Base-by-base conservation (phyloP, 441 rosid genomes). In the Bruguiera hainesii region DNA sequence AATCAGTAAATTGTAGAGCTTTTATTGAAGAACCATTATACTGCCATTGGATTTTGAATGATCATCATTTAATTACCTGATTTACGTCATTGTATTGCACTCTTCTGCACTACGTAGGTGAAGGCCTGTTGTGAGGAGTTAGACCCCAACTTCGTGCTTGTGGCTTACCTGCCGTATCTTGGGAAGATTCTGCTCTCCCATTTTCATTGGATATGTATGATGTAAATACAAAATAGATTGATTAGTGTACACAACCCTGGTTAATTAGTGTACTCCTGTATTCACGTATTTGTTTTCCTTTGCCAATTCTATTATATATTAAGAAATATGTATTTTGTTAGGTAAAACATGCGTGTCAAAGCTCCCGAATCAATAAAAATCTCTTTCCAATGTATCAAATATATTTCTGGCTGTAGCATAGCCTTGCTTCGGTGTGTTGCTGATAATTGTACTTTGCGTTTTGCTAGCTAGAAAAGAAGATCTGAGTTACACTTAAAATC, bases 181-280 rank as follows among this genome's bases (percentile, higher is more conserved):
- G 37, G 37, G 37, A 33, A 33, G 37, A 1, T 33, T 39, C 61
- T 59, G 46, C 63, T 63, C 33, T 65, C 53, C 63, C 66, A 28
- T 64, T 8, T 33, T 33, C 37, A 7, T 0, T 33, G 37, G 67
- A 56, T 71, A 35, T 72, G 56, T 70, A 69, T 63, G 55, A 61
- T 61, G 39, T 70, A 72, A 72, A 61, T 74, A 76, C 77, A 73
- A 23, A 67, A 50, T 75, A 33, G 37, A 33, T 33, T 7, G 7
- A 7, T 33, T 33, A 53, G 42, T 70, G 72, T 72, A 75, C 65
- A 66, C 73, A 13, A 56, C 46, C 67, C 56, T 60, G 46, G 29
- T 29, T 60, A 15, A 66, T 58, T 18, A 61, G 35, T 49, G n/a
- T 28, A 62, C 70, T 29, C 69, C 21, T 72, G 21, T 67, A 69